These are phyloP conservation scores for Dittrichia graveolens DNA, from an alignment of 129 eudicot genomes.

Conservation along the genomic window DNA sequence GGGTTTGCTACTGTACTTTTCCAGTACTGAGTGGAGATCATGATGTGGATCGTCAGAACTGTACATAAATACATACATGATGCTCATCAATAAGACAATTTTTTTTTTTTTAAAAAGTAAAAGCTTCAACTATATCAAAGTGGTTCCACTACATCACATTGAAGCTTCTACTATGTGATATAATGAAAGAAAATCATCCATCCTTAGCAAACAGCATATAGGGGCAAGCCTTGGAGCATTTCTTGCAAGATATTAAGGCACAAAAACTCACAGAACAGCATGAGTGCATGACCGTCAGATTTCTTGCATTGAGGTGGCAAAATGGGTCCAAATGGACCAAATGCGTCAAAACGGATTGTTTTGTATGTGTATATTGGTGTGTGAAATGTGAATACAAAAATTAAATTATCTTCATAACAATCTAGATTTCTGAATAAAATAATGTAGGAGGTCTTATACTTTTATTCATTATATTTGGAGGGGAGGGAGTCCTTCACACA, in stretches of 20 bases:
- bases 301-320: not conserved
- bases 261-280: not conserved
- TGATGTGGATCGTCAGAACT: constrained; percentile 89
- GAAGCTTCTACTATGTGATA: constrained; percentile 5
- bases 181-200: not conserved
- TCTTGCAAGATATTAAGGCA: constrained; percentile 1
- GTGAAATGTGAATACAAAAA: not conserved
- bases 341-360: not conserved
- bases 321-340: not conserved
- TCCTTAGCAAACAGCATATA: not conserved
- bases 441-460: not conserved
- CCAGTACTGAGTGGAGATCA: constrained; percentile 56
- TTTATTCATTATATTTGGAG: too few relatives aligned
- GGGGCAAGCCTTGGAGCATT: not conserved
- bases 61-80: constrained; percentile 24
- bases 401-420: not conserved
- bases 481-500: too few relatives aligned
- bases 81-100: constrained; percentile 8
- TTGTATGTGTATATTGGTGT: not conserved
- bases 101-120: not conserved
- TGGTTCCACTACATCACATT: constrained; percentile 10
- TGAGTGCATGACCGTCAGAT: not conserved
- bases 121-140: constrained; percentile 8
- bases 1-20: constrained; percentile 63
- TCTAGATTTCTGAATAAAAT: not conserved